phyloP scores from a whole-genome alignment of 2,329 filamentous ascomycete genomes.

The Leptosphaerulina australis region DNA sequence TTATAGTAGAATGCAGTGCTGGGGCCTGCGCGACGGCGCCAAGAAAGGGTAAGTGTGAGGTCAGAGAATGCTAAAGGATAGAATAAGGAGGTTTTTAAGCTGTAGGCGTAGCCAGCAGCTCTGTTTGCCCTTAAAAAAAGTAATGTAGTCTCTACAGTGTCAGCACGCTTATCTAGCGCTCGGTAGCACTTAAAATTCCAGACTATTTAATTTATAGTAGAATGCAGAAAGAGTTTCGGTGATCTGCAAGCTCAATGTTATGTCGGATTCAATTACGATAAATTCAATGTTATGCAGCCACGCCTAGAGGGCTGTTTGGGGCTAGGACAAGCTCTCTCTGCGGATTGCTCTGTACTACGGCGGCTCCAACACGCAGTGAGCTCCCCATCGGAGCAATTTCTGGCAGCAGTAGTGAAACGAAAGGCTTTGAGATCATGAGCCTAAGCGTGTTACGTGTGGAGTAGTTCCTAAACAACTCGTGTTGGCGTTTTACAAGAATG shows the following conservation, averaged over 20 bases:
- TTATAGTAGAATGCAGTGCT: no score
- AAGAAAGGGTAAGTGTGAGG: no score
- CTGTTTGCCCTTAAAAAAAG: no score
- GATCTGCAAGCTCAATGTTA: not conserved
- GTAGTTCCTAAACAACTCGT: constrained; percentile 9
- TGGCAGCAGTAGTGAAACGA: constrained; percentile 24
- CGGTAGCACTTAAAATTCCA: no score
- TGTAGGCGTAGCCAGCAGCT: no score
- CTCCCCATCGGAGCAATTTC: constrained; percentile 16
- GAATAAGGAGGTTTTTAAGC: no score
- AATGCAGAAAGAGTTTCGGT: not conserved
- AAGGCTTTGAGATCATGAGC: no score
- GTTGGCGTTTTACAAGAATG: not conserved
- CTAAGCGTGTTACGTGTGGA: constrained; percentile 17
- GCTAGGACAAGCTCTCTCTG: constrained; percentile 5
- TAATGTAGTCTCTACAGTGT: no score
- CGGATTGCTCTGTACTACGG: constrained; percentile 9
- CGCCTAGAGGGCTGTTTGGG: not conserved
- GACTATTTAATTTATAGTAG: no score
- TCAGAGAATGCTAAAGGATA: no score
- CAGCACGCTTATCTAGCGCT: no score
- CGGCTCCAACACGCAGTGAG: not conserved
- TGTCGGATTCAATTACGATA: not conserved
- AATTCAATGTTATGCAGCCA: not conserved
- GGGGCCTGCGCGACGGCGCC: no score